Evolutionary conservation across 2,329 filamentous ascomycete genomes (phyloP), one percentile per base, ranked within the genome.

Genomic region (Pestalotiopsis sp.): DNA sequence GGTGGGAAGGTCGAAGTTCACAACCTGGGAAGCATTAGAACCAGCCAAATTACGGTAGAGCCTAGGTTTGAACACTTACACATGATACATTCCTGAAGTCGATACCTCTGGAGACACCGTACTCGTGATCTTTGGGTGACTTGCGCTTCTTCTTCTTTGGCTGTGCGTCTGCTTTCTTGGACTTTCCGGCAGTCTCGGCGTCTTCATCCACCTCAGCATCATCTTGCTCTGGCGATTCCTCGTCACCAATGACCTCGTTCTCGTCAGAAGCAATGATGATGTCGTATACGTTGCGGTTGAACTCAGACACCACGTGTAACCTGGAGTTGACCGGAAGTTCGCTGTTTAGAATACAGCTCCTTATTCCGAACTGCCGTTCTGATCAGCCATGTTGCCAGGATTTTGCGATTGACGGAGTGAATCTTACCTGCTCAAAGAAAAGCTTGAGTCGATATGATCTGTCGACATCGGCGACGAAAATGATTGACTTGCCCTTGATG

Each of bases 251-350:
- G 12, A 97, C 88, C 77, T 97, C 94, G 72, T 93, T 92, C 78
- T 97, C 95, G 75, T 99, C 96, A 0, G 94, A 95, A 0, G 96
- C 96, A 75, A 99, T 97, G 73, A 99, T 95, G 71, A 98, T 98
- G 75, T 99, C 95, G 85, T 99, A 99, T 6, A 98, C 91, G 66
- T 93, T 93, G 81, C 93, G 93, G 83, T 98, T 99, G 82, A 99
- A 99, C 79, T 98, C 94, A 75, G 98, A 93, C 2, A 99, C 95
- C 2, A 97, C 94, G 78, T 99, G 95, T 52, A 98, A 90, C 69
- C 96, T 88, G 1, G 93, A 96, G 76, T 98, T 98, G 72, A 98
- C 91, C 0, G 96, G 96, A 45, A 99, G 82, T 77, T 99, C 95
- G 1, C 94, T 96, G 82, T 99, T 99, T 56, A 99, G 83, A 36